Conservation (phyloP, 2,329 filamentous ascomycete genomes). For the Penicillium verrucosum region DNA sequence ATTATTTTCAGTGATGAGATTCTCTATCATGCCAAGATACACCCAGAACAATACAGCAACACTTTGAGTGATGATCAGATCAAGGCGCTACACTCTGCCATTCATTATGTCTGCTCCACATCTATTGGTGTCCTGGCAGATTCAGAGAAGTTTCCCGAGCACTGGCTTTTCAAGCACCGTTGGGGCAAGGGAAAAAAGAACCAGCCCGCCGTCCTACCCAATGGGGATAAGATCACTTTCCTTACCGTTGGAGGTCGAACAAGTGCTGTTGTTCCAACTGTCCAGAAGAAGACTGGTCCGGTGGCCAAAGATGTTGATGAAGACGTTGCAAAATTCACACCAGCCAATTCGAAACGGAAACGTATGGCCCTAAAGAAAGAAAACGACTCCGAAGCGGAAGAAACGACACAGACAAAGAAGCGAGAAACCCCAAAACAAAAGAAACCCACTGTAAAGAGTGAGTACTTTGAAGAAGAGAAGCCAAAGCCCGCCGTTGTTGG, state of each 20-base stretch:
- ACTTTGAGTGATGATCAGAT: slow-evolving; percentile 72
- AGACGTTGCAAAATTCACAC: slow-evolving; percentile 17
- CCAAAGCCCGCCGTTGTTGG: slow-evolving; percentile 9
- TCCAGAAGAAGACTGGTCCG: slow-evolving; percentile 77
- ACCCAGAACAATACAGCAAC: slow-evolving; percentile 91
- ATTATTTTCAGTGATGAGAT: slow-evolving; percentile 66
- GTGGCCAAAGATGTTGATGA: slow-evolving; percentile 53
- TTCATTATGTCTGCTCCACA: slow-evolving; percentile 74
- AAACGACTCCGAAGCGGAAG: slow-evolving; percentile 24
- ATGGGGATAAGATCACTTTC: slow-evolving; percentile 79
- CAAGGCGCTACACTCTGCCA: slow-evolving; percentile 65
- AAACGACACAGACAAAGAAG: slow-evolving; percentile 25
- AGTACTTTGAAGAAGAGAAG: slow-evolving; percentile 23
- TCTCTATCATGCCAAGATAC: slow-evolving; percentile 80
- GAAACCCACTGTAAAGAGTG: slow-evolving; percentile 22
- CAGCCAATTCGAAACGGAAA: slow-evolving; percentile 33
- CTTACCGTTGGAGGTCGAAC: slow-evolving; percentile 88
- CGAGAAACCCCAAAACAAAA: slow-evolving; percentile 24
- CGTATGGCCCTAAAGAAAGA: slow-evolving; percentile 30
- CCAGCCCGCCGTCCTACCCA: slow-evolving; percentile 65
- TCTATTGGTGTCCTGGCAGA: slow-evolving; percentile 78
- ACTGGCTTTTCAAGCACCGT: slow-evolving; percentile 84
- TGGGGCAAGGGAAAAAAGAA: slow-evolving; percentile 87
- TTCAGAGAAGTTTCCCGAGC: slow-evolving; percentile 75
- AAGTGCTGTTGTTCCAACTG: slow-evolving; percentile 77